A percentile compares a stretch with the other conserved stretches of the same genome.
Conservation (phyloP, 768 basidiomycete genomes). For the Kwoniella sp. region DNA sequence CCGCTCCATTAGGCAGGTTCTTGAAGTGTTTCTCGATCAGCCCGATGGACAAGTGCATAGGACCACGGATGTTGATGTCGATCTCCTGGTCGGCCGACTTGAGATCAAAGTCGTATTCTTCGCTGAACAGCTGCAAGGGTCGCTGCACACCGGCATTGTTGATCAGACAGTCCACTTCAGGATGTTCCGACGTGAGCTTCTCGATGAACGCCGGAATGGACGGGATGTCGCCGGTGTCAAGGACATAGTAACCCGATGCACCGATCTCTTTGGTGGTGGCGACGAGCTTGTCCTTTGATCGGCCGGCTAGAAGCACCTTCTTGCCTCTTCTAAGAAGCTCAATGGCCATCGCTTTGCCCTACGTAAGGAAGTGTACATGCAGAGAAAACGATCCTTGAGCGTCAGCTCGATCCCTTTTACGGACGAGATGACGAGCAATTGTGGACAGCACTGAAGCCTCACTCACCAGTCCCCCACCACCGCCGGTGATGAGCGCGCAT, state of each 20-base stretch:
- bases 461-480: constrained; percentile 39
- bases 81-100: constrained; percentile 39
- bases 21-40: constrained; percentile 32
- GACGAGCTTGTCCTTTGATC: constrained; percentile 29
- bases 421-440: neutral
- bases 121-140: constrained; percentile 28
- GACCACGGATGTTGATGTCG: constrained; percentile 39
- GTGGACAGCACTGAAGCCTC: neutral
- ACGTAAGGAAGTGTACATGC: neutral
- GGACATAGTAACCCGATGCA: constrained; percentile 38
- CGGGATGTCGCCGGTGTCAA: constrained; percentile 33
- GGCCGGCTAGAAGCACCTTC: constrained; percentile 35
- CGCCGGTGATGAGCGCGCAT: constrained; percentile 38
- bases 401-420: too few species aligned
- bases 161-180: constrained; percentile 42
- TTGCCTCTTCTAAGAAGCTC: constrained; percentile 35
- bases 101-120: constrained; percentile 35
- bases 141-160: constrained; percentile 45
- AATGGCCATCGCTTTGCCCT: constrained; percentile 45
- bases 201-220: constrained; percentile 27
- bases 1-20: constrained; percentile 27
- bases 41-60: constrained; percentile 31
- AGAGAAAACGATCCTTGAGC: neutral
- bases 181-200: constrained; percentile 32
- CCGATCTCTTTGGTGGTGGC: constrained; percentile 31